Evolutionary conservation across 768 basidiomycete species (phyloP), one percentile per base, ranked within the genome.

Genomic region (Punctularia strigosozonata): DNA sequence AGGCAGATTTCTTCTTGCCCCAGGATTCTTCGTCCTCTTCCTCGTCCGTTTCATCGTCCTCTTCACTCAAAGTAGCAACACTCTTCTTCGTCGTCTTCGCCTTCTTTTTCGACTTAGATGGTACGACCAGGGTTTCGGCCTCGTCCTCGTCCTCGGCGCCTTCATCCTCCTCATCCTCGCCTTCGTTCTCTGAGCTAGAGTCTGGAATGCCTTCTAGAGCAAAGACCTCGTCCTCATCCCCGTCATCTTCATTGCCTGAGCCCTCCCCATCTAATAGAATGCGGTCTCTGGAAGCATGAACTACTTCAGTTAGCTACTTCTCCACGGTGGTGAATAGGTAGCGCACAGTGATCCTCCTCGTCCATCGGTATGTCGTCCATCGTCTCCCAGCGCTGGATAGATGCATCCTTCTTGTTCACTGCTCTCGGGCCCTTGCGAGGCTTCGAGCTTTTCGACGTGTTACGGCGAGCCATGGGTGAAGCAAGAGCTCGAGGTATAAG

Each of bases 211-310:
- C 79, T 37, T 73, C 68, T 43, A 86, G 54, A 6, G 74, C 73
- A 48, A 91, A 83, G n/a, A 91, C 82, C 53, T 91, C 85, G 19
- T 89, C 82, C 25, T 81, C 81, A 12, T 77, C 76, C 13, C 63
- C 74, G 19, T 61, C 64, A 20, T 76, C 74, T 10, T 76, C 74
- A 13, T 61, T 65, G 17, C 53, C 63, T 2, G 57, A 51, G 23
- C 62, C 54, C 24, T 72, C 68, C n/a, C 70, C 78, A 26, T 86
- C 78, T 4, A 95, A 64, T 4, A 85, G 63, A 43, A 94, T 82
- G 51, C 72, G 74, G 52, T 95, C 89, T 38, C 73, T 70, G 21
- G 76, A 73, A 1, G 66, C 61, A 53, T 87, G 83, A 52, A 88
- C 86, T 90, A 46, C 3, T 18, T 34, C 25, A 23, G 43, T 42